Percentiles rank a stretch among this genome's conserved stretches.
Conservation (phyloP, 2,329 filamentous ascomycete species). For the Talaromyces islandicus region DNA sequence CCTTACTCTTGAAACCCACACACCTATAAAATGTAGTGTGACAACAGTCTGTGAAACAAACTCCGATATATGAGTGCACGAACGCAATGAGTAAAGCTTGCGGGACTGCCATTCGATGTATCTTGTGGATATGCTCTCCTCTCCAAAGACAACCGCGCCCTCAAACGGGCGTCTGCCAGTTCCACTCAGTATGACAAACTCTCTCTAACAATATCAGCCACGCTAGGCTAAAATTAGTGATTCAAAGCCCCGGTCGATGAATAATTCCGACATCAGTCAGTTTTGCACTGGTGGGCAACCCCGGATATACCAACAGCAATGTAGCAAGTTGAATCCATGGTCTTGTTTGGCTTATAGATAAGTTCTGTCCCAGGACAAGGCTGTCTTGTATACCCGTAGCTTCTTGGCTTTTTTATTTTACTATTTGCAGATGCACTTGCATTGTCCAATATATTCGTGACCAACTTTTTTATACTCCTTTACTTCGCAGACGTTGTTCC, state of each 20-base stretch:
- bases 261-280: background rate
- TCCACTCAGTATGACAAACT: constrained; percentile 7
- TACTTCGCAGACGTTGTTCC: background rate
- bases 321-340: background rate
- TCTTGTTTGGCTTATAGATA: background rate
- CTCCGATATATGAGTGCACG: background rate
- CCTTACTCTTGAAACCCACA: background rate
- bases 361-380: background rate
- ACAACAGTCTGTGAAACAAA: background rate
- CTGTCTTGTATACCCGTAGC: background rate
- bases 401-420: background rate
- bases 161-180: constrained; percentile 4
- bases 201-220: background rate
- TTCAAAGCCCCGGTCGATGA: background rate
- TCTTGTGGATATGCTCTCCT: constrained; percentile 1
- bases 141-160: background rate
- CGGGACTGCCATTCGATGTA: background rate
- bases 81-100: background rate
- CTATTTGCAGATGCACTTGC: background rate
- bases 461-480: background rate
- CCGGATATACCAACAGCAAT: background rate
- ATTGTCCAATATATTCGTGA: background rate
- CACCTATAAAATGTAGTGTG: background rate
- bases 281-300: background rate
- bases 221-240: constrained; percentile 1